Evolutionary conservation across 768 basidiomycete genomes (phyloP), one percentile per base, ranked within the genome.

Genomic region (Chalciporus chontae): DNA sequence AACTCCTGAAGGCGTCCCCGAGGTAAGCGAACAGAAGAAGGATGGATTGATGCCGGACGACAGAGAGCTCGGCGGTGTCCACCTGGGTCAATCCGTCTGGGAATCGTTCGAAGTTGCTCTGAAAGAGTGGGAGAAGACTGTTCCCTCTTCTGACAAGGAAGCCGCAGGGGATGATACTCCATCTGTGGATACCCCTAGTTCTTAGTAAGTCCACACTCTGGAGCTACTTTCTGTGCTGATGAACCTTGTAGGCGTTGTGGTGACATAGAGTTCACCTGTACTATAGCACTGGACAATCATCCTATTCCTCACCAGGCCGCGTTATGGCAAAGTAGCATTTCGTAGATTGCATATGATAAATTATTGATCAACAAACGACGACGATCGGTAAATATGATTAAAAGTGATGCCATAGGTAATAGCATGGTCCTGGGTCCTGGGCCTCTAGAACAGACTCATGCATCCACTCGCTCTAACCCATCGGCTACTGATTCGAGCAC

Each of bases 31-130:
- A 34, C 63, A 56, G n/a, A 64, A 65, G 29, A 31, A 31, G 7
- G 70, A 77, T 23, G 57, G 45, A 45, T 60, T 71, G 18, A 67
- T 82, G 15, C 65, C 69, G 9, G 83, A 87, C 50, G 87, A 88
- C 57, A 78, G 77, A 5, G 87, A 90, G 54, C 72, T 83, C 21
- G 87, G 87, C 13, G 85, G 87, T 0, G 85, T 88, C 63, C 64
- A 73, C 17, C 72, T 79, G 37, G 89, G 87, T 5, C 69, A 84
- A 55, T 63, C 79, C 21, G 78, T 90, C 1, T 91, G 90, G 90
- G 90, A 90, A 69, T 75, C 75, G 41, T 85, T 85, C 57, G 89
- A 90, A 65, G 70, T 55, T 27, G 79, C 75, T 27, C 64, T 90
- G 60, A 87, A 82, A 66, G 66, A 67, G 32, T 90, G 88, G 87